A percentile compares a stretch with the other conserved stretches of the same genome.
Evolutionary conservation across 352 stramenopile species (phyloP).

Genomic region (Aphanomyces stellatus): DNA sequence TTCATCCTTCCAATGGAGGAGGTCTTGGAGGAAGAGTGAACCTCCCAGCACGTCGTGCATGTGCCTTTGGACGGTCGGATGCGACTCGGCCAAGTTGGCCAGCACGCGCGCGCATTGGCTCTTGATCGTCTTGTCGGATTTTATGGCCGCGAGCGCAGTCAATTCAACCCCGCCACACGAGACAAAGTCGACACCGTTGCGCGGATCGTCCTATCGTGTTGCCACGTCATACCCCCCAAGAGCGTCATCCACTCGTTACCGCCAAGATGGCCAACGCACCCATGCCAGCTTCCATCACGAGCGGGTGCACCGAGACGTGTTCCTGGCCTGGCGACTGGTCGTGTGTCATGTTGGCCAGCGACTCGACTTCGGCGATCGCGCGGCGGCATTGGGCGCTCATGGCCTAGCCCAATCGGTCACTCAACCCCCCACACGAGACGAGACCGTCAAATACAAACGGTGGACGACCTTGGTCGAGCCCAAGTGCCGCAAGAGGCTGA

Average conservation of each 20-base stretch:
- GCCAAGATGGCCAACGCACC: slow-evolving; percentile 59
- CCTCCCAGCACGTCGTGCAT: slow-evolving; percentile 23
- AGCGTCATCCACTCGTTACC: slow-evolving; percentile 1
- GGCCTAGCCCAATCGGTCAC: slow-evolving; percentile 31
- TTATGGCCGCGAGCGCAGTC: slow-evolving; percentile 1
- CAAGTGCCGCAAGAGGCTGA: slow-evolving; percentile 7
- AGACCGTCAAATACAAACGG: too few relatives aligned
- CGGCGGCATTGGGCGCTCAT: slow-evolving; percentile 51
- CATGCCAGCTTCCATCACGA: slow-evolving; percentile 56
- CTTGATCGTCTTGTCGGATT: slow-evolving; percentile 16
- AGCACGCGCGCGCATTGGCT: slow-evolving; percentile 64
- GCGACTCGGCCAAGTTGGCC: slow-evolving; percentile 43
- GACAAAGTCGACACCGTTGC: not conserved
- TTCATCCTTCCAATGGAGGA: slow-evolving; percentile 34
- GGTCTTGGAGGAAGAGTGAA: slow-evolving; percentile 30
- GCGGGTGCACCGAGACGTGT: slow-evolving; percentile 53
- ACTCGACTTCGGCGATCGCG: slow-evolving; percentile 68
- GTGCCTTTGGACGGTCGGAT: not conserved
- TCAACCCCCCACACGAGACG: too few relatives aligned
- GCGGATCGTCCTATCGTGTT: not conserved
- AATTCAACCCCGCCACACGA: slow-evolving; percentile 7
- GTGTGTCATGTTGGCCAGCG: slow-evolving; percentile 59
- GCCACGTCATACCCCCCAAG: not conserved
- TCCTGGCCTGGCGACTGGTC: slow-evolving; percentile 72
- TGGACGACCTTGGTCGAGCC: not conserved